Percentiles rank a stretch among this genome's conserved stretches.
These are phyloP conservation scores for Fusarium kyushuense DNA, from an alignment of 2,329 filamentous ascomycete genomes.

Conservation along the genomic window DNA sequence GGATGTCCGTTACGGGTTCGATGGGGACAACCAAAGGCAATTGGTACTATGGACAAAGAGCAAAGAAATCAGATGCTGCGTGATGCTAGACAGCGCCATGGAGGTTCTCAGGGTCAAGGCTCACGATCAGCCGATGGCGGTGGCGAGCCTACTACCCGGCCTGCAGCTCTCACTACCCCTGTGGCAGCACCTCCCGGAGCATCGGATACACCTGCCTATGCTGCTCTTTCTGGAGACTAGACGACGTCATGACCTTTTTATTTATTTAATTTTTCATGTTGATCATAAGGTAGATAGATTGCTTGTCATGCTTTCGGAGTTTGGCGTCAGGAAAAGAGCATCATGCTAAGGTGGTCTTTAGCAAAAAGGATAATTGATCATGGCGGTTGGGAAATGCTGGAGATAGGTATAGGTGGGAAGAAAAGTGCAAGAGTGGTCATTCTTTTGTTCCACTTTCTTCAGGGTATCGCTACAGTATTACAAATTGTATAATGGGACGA, in stretches of 20 bases:
- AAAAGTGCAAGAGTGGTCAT: slow-evolving; percentile 37
- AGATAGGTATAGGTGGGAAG: slow-evolving; percentile 26
- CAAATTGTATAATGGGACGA: slow-evolving; percentile 46
- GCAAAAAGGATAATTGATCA: slow-evolving; percentile 36
- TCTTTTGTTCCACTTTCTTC: slow-evolving; percentile 38
- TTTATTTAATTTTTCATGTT: slow-evolving; percentile 3
- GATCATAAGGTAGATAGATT: slow-evolving; percentile 11
- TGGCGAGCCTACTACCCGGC: slow-evolving; percentile 43
- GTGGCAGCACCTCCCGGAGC: slow-evolving; percentile 84
- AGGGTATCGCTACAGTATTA: slow-evolving; percentile 53
- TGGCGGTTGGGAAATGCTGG: slow-evolving; percentile 16
- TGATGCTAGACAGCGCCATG: slow-evolving; percentile 68
- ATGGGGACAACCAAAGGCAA: slow-evolving; percentile 92
- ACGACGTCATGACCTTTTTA: slow-evolving; percentile 38
- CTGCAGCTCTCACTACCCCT: slow-evolving; percentile 47
- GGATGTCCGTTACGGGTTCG: slow-evolving; percentile 90
- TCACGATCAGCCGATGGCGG: slow-evolving; percentile 50
- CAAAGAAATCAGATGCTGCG: slow-evolving; percentile 83
- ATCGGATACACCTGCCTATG: slow-evolving; percentile 80
- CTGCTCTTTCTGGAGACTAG: slow-evolving; percentile 85
- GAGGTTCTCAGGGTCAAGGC: slow-evolving; percentile 28
- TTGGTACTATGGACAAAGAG: slow-evolving; percentile 92
- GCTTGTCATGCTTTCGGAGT: slow-evolving; percentile 46
- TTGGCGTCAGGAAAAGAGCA: slow-evolving; percentile 34
- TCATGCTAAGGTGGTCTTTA: slow-evolving; percentile 29